A percentile compares a stretch with the other conserved stretches of the same genome.
Conservation (phyloP, 495 filamentous ascomycete species). For the Penicillium macrosclerotiorum region DNA sequence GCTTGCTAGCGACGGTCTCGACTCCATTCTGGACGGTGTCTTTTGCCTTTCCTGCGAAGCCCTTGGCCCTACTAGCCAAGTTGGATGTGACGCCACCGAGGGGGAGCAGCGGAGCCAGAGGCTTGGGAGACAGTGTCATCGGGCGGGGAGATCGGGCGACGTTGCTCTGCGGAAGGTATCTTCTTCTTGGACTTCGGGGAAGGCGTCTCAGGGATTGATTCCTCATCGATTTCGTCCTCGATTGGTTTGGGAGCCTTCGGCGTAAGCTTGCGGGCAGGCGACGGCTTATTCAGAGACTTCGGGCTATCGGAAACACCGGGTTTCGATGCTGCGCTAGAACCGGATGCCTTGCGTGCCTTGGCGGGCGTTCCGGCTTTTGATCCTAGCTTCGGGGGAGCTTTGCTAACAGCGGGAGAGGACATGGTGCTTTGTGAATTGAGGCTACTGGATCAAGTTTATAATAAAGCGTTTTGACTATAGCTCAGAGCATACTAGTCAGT, state of each 20-base stretch:
- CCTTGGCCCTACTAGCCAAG: slow-evolving; percentile 19
- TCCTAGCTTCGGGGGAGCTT: slow-evolving; percentile 26
- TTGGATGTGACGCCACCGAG: slow-evolving; percentile 19
- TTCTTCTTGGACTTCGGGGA: slow-evolving; percentile 36
- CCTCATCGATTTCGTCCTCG: slow-evolving; percentile 22
- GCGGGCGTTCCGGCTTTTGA: slow-evolving; percentile 42
- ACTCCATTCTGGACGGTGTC: slow-evolving; percentile 18
- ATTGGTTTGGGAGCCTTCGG: slow-evolving; percentile 25
- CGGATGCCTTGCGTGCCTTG: slow-evolving; percentile 49
- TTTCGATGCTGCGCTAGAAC: slow-evolving; percentile 36
- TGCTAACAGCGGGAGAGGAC: slow-evolving; percentile 22
- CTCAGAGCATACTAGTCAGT: too few relatives aligned
- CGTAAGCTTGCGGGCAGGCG: slow-evolving; percentile 19
- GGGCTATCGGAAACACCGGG: slow-evolving; percentile 23
- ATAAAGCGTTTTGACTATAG: neutral
- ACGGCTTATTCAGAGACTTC: slow-evolving; percentile 25
- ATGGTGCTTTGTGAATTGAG: too few relatives aligned
- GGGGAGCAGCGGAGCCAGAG: slow-evolving; percentile 28
- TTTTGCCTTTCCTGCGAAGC: slow-evolving; percentile 20
- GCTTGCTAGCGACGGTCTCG: slow-evolving; percentile 28
- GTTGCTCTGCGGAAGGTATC: slow-evolving; percentile 30
- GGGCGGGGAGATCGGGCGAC: slow-evolving; percentile 24
- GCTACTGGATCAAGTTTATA: neutral
- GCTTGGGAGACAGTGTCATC: slow-evolving; percentile 29
- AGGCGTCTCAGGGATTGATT: slow-evolving; percentile 23